These are phyloP conservation scores for Phytophthora melonis DNA, from an alignment of 352 stramenopile species.

Conservation along the genomic window DNA sequence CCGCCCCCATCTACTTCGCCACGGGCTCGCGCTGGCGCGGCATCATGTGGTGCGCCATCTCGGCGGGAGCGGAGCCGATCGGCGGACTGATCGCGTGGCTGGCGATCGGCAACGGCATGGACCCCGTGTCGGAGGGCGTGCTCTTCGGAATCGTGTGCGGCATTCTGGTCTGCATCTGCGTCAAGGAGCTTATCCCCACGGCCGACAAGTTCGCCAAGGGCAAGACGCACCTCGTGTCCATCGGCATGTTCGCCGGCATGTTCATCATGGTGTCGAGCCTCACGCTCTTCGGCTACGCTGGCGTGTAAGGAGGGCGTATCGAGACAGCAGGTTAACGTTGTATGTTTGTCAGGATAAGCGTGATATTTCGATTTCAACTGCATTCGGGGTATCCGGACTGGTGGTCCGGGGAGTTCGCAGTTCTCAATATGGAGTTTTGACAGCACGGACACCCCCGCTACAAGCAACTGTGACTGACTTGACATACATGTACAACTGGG, in stretches of 20 bases:
- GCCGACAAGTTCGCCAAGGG: slow-evolving; percentile 87
- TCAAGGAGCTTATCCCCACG: slow-evolving; percentile 92
- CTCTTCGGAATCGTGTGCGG: slow-evolving; percentile 93
- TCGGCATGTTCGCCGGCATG: slow-evolving; percentile 85
- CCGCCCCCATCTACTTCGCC: slow-evolving; percentile 97
- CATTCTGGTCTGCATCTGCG: slow-evolving; percentile 94
- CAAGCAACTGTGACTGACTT: too few species aligned
- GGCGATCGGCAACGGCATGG: slow-evolving; percentile 77
- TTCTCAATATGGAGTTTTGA: too few species aligned
- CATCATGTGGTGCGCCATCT: slow-evolving; percentile 93
- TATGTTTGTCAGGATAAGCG: neutral
- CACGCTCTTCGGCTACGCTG: slow-evolving; percentile 82
- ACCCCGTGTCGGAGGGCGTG: slow-evolving; percentile 68
- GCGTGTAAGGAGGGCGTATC: slow-evolving; percentile 35
- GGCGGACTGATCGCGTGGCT: slow-evolving; percentile 89
- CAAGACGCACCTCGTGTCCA: slow-evolving; percentile 77
- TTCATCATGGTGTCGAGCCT: slow-evolving; percentile 88
- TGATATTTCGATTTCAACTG: too few species aligned
- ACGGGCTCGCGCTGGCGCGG: slow-evolving; percentile 93
- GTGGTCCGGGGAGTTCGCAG: too few species aligned
- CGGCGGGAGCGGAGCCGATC: slow-evolving; percentile 88
- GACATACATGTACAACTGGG: too few species aligned
- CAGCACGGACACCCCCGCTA: too few species aligned
- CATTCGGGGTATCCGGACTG: too few species aligned
- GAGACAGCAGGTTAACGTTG: too few species aligned